Evolutionary conservation across 148 eudicot genomes (phyloP).

Genomic region (Agrostemma githago): DNA sequence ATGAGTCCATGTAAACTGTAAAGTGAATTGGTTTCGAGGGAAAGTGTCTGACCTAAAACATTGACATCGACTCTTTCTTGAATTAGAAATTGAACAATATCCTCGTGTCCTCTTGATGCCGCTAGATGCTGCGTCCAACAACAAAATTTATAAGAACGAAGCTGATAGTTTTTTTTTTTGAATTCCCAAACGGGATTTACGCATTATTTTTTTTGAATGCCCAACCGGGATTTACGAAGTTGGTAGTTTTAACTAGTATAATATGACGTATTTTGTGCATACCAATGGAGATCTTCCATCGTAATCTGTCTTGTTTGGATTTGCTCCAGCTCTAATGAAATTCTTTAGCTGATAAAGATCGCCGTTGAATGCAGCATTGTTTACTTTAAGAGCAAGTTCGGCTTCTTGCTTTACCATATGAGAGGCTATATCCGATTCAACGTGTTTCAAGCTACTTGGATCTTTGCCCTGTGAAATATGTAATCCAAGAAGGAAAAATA

Average conservation of each 20-base stretch:
- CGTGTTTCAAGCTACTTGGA: slow-evolving; percentile 56
- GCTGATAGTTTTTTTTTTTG: too few relatives aligned
- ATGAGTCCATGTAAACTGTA: not conserved
- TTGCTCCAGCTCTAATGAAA: slow-evolving; percentile 77
- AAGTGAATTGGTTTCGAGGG: not conserved
- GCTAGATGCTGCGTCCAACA: slow-evolving; percentile 77
- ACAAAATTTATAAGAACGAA: too few relatives aligned
- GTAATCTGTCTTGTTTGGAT: slow-evolving; percentile 82
- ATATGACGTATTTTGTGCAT: slow-evolving; percentile 18
- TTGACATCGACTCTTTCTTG: slow-evolving; percentile 66
- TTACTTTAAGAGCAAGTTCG: slow-evolving; percentile 89
- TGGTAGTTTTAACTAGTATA: not conserved
- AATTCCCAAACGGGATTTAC: too few relatives aligned
- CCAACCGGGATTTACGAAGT: not conserved
- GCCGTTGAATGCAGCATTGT: slow-evolving; percentile 71
- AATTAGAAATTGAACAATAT: slow-evolving; percentile 52
- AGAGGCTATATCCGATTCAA: slow-evolving; percentile 71
- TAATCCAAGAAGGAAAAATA: not conserved
- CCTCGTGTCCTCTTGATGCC: slow-evolving; percentile 79
- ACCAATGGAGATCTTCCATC: slow-evolving; percentile 91
- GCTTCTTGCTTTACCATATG: slow-evolving; percentile 88
- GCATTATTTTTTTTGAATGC: too few relatives aligned
- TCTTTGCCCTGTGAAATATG: slow-evolving; percentile 53
- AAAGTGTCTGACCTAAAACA: slow-evolving; percentile 44
- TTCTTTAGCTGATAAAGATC: slow-evolving; percentile 71